These are phyloP conservation scores for Cladophialophora immunda DNA, from an alignment of 2,329 filamentous ascomycete species.

Conservation along the genomic window DNA sequence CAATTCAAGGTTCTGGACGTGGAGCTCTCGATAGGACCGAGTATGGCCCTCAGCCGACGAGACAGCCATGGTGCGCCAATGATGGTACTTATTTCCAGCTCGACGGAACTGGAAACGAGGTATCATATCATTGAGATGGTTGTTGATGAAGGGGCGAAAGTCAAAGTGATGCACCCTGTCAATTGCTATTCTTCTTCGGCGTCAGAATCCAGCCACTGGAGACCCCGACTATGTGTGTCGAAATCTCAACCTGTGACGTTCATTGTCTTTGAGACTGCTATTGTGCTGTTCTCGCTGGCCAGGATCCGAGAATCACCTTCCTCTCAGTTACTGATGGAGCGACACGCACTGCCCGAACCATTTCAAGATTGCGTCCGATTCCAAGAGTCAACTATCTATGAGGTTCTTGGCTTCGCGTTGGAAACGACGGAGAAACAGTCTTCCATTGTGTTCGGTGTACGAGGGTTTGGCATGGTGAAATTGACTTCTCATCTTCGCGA, in stretches of 20 bases:
- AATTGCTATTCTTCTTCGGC: constrained; percentile 67
- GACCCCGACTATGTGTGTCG: constrained; percentile 78
- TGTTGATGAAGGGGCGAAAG: constrained; percentile 63
- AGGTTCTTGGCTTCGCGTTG: constrained; percentile 59
- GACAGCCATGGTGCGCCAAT: constrained; percentile 57
- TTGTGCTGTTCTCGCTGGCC: constrained; percentile 78
- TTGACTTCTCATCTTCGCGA: constrained; percentile 46
- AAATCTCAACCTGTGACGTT: constrained; percentile 82
- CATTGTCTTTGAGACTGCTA: constrained; percentile 78
- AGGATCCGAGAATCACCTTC: constrained; percentile 75
- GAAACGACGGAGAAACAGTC: constrained; percentile 56
- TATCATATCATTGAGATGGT: constrained; percentile 79
- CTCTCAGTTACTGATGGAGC: constrained; percentile 75
- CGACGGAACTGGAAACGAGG: constrained; percentile 62
- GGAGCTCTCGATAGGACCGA: constrained; percentile 40
- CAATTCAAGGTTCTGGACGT: constrained; percentile 76
- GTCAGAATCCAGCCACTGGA: constrained; percentile 51
- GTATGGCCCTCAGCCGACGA: constrained; percentile 46
- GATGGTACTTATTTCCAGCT: constrained; percentile 68
- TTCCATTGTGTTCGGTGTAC: constrained; percentile 63
- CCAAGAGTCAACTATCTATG: constrained; percentile 60
- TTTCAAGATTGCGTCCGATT: constrained; percentile 92
- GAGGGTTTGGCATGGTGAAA: constrained; percentile 66
- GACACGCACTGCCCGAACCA: constrained; percentile 67
- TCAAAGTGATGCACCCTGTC: constrained; percentile 74